Evolutionary conservation across 1,284 basidiomycete species (phyloP), one percentile per base, ranked within the genome.

Genomic region (Porodaedalea pini): DNA sequence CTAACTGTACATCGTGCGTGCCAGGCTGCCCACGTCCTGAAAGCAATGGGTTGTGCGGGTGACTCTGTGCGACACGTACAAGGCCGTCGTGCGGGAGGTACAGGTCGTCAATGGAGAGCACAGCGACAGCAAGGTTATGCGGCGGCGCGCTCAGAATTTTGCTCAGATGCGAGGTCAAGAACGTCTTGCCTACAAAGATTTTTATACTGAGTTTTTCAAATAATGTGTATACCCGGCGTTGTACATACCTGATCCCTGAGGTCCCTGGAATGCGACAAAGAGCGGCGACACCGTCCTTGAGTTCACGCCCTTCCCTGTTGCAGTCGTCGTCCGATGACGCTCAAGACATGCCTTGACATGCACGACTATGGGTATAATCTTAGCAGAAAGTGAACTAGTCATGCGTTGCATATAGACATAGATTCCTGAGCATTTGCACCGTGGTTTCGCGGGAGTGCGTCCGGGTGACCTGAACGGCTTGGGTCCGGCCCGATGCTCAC

Each of bases 81-180:
- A 94, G 77, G 0, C 68, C 77, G 0, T 73, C 70, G 63, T 92
- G 86, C 0, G 87, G 79, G 21, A 94, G 81, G 70, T 95, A 95
- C 4, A 96, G 75, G 65, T 96, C 93, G 68, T 95, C 92, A 58
- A 94, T 82, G 11, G 91, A 93, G 19, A 94, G 73, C 3, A 88
- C 78, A 0, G 78, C 85, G 41, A 86, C 78, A 7, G 77, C 77
- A 11, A 91, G 75, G 21, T 75, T 70, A 62, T 83, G 70, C 2
- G 80, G 80, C 5, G 75, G 64, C 11, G 73, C 68, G 21, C 78
- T 69, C 23, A 92, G 77, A 27, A 70, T 64, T 15, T 75, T 65
- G 25, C 78, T 77, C 23, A 92, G 74, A 34, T 74, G 76, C 4
- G 76, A 75, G 2, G 87, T 82, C 37, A 89, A 74, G 68, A 79